Conservation (phyloP, 1,284 basidiomycete genomes). For the Thelephora terrestris region DNA sequence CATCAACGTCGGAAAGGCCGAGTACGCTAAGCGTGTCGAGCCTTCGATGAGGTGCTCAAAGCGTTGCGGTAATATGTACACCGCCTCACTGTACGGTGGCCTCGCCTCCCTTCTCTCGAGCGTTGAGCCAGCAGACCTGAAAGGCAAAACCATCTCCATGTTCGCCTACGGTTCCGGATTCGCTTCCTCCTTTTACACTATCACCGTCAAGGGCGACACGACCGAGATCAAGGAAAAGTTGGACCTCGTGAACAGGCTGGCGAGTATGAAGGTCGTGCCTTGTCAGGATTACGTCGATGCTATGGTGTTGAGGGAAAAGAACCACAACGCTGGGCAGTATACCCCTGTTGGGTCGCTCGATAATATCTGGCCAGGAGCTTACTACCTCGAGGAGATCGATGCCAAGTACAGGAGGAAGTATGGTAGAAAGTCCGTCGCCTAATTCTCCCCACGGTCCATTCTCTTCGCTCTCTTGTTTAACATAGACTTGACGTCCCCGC, state of each 20-base stretch:
- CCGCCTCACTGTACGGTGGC: conserved; percentile 92
- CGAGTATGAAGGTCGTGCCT: conserved; percentile 83
- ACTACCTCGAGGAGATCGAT: conserved; percentile 92
- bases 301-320: conserved; percentile 83
- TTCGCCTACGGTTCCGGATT: conserved; percentile 94
- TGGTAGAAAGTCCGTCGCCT: conserved; percentile 22
- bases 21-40: conserved; percentile 64
- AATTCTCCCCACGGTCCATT: neutral
- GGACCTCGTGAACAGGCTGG: conserved; percentile 70
- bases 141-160: conserved; percentile 79
- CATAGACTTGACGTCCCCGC: too few species aligned
- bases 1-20: conserved; percentile 59
- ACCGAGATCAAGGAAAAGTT: conserved; percentile 72
- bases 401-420: conserved; percentile 91
- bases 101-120: conserved; percentile 75
- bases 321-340: conserved; percentile 89
- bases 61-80: conserved; percentile 97
- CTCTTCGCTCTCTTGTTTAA: too few species aligned
- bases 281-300: conserved; percentile 79
- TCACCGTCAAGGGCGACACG: conserved; percentile 82
- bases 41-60: conserved; percentile 77
- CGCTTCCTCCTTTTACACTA: conserved; percentile 84
- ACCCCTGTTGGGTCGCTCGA: conserved; percentile 79
- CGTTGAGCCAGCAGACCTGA: conserved; percentile 55
- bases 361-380: conserved; percentile 91